Evolutionary conservation across 2,329 filamentous ascomycete species (phyloP).

Genomic region (Aspergillus sclerotialis): DNA sequence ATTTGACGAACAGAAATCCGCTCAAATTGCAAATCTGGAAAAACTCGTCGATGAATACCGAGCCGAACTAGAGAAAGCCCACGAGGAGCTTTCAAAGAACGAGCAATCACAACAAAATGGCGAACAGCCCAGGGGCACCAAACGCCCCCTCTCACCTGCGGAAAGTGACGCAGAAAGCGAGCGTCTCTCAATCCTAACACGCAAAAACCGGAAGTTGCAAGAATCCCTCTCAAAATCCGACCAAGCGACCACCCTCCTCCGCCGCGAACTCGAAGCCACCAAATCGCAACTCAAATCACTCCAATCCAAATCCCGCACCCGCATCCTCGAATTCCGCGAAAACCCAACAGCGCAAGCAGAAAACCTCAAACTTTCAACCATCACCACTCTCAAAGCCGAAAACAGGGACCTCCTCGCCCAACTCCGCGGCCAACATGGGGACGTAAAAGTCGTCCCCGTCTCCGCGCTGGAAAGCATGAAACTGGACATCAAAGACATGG

Average conservation of each 20-base stretch:
- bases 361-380: slow-evolving; percentile 72
- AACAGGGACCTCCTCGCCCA: slow-evolving; percentile 76
- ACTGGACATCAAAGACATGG: slow-evolving; percentile 66
- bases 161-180: slow-evolving; percentile 53
- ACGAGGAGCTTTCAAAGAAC: slow-evolving; percentile 63
- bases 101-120: slow-evolving; percentile 45
- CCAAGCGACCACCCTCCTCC: slow-evolving; percentile 62
- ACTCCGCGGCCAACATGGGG: slow-evolving; percentile 46
- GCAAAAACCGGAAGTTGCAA: slow-evolving; percentile 81
- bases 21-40: slow-evolving; percentile 75
- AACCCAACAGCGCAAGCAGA: slow-evolving; percentile 87
- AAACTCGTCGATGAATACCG: slow-evolving; percentile 82
- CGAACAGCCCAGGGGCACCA: slow-evolving; percentile 46
- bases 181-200: slow-evolving; percentile 72
- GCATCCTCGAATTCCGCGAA: slow-evolving; percentile 77
- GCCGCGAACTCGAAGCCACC: slow-evolving; percentile 67
- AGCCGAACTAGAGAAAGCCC: slow-evolving; percentile 65
- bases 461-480: slow-evolving; percentile 69
- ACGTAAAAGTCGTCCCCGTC: slow-evolving; percentile 62
- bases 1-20: slow-evolving; percentile 66
- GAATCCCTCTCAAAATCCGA: slow-evolving; percentile 65
- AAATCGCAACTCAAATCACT: slow-evolving; percentile 64
- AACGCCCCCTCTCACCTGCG: slow-evolving; percentile 57
- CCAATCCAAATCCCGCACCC: slow-evolving; percentile 64
- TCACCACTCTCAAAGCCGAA: slow-evolving; percentile 70